These are phyloP conservation scores for Triticum aestivum DNA, from an alignment of 176 grass and related monocot genomes.

Conservation along the genomic window DNA sequence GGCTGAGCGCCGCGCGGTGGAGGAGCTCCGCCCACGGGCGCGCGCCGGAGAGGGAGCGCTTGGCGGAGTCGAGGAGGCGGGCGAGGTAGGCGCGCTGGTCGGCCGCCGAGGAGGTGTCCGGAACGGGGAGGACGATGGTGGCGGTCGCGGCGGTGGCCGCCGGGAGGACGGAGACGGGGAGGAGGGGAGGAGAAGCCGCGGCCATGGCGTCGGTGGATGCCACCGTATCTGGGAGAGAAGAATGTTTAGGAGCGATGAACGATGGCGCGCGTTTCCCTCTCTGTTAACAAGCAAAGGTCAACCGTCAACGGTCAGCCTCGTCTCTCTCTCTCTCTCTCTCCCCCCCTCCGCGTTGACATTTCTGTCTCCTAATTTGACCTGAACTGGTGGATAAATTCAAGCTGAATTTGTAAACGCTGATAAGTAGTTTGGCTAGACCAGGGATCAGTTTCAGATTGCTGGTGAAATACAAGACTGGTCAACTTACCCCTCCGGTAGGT, in stretches of 20 bases:
- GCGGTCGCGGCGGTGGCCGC: not conserved
- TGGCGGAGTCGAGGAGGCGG: conserved; percentile 29
- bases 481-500: too few species aligned
- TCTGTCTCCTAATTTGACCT: not conserved
- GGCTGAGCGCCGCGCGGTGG: conserved; percentile 44
- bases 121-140: not conserved
- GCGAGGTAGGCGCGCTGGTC: conserved; percentile 33
- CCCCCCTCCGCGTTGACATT: not conserved
- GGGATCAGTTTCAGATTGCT: too few species aligned
- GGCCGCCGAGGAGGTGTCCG: conserved; percentile 15
- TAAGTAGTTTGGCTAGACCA: not conserved
- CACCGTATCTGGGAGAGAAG: not conserved
- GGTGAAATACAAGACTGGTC: too few species aligned
- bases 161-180: conserved; percentile 12
- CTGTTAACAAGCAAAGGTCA: not conserved
- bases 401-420: not conserved
- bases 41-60: conserved; percentile 35
- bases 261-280: conserved; percentile 3
- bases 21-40: conserved; percentile 48
- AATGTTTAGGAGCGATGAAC: not conserved
- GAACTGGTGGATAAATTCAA: not conserved
- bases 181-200: conserved; percentile 18
- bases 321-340: not conserved
- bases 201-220: not conserved
- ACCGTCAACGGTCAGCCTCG: not conserved